These are phyloP conservation scores for Torulaspora franciscae DNA, from an alignment of 805 yeast genomes.

Conservation along the genomic window DNA sequence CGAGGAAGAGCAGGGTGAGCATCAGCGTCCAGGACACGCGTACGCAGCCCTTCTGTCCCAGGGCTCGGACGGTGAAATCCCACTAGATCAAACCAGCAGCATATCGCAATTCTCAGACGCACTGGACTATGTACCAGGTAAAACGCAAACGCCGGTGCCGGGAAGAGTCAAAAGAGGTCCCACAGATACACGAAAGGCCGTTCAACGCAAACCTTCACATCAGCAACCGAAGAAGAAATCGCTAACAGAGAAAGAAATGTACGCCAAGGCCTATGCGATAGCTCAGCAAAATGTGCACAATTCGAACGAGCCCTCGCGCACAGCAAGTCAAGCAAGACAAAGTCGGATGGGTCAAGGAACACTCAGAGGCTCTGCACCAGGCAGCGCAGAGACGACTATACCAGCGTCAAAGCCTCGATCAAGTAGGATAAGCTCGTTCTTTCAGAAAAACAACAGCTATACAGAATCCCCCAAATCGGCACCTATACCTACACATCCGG, in stretches of 20 bases:
- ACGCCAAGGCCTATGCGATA: conserved; percentile 49
- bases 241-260: conserved; percentile 44
- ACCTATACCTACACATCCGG: conserved; percentile 1
- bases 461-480: conserved; percentile 2
- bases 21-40: conserved; percentile 10
- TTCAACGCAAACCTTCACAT: conserved; percentile 1
- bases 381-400: not conserved
- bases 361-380: conserved; percentile 13
- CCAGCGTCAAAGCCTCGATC: conserved; percentile 1
- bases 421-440: conserved; percentile 7
- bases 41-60: conserved; percentile 9
- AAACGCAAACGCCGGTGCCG: not conserved
- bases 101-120: conserved; percentile 30
- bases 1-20: conserved; percentile 23
- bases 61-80: conserved; percentile 9
- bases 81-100: conserved; percentile 25
- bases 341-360: conserved; percentile 24
- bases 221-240: conserved; percentile 9
- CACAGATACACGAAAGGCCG: not conserved
- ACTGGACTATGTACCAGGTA: conserved; percentile 19
- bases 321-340: conserved; percentile 2
- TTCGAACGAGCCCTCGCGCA: conserved; percentile 17
- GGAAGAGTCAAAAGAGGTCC: not conserved
- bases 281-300: conserved; percentile 58
- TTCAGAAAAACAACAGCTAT: conserved; percentile 5